These are phyloP conservation scores for Platanthera guangdongensis DNA, from an alignment of 106 monocot species.

Conservation along the genomic window DNA sequence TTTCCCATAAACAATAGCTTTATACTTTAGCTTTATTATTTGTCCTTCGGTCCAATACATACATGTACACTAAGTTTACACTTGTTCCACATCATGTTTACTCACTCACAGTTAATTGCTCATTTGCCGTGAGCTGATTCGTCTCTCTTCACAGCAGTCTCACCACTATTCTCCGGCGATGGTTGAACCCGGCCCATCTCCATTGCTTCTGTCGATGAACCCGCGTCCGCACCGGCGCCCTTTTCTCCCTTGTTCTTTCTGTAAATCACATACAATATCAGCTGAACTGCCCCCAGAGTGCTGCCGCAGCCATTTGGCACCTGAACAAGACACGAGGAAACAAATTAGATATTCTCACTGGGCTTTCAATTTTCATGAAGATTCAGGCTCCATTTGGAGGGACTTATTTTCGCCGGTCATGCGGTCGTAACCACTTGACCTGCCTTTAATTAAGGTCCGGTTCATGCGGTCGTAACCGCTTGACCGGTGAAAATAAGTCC, in stretches of 20 bases:
- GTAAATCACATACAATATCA: slow-evolving; percentile 59
- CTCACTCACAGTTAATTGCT: background rate
- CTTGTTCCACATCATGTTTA: no score
- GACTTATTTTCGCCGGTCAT: no score
- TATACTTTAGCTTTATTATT: no score
- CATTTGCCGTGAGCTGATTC: background rate
- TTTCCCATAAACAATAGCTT: no score
- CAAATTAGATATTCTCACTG: background rate
- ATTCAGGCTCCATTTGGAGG: no score
- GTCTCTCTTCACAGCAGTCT: background rate
- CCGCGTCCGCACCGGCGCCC: background rate
- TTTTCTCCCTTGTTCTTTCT: slow-evolving; percentile 29
- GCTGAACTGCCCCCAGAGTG: slow-evolving; percentile 44
- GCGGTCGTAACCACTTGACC: no score
- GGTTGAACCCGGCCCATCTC: background rate
- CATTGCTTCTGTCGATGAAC: background rate
- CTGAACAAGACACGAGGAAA: slow-evolving; percentile 13
- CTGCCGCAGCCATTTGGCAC: slow-evolving; percentile 66
- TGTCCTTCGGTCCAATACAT: no score
- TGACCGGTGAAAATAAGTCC: no score
- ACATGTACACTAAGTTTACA: no score
- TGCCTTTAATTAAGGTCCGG: no score
- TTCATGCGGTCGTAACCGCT: no score
- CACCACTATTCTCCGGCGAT: background rate
- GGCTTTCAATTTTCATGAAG: background rate